Evolutionary conservation across 2,329 filamentous ascomycete genomes (phyloP).

Genomic region (Huntiella omanensis): DNA sequence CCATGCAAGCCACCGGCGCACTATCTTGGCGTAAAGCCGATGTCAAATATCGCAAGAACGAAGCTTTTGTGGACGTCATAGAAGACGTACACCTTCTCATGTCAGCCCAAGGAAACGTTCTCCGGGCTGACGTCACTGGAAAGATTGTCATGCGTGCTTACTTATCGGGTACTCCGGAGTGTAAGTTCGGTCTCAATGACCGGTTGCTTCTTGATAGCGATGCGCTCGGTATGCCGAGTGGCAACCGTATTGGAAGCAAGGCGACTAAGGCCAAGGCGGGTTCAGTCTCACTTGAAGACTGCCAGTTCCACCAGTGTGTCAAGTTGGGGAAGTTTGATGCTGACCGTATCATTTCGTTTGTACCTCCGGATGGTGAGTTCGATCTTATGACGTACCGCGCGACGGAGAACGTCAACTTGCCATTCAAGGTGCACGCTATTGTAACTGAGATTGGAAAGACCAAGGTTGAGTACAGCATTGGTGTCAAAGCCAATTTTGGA

Average conservation of each 20-base stretch:
- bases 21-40: slow-evolving; percentile 93
- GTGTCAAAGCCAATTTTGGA: slow-evolving; percentile 91
- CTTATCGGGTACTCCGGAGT: slow-evolving; percentile 87
- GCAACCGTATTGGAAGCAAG: slow-evolving; percentile 64
- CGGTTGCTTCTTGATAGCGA: slow-evolving; percentile 71
- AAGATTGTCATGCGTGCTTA: slow-evolving; percentile 99
- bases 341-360: slow-evolving; percentile 90
- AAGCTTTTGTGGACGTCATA: slow-evolving; percentile 97
- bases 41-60: slow-evolving; percentile 98
- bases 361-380: slow-evolving; percentile 93
- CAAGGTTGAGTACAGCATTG: slow-evolving; percentile 97
- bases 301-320: slow-evolving; percentile 97
- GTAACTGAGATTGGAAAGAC: slow-evolving; percentile 94
- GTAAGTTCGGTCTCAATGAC: slow-evolving; percentile 97
- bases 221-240: slow-evolving; percentile 30
- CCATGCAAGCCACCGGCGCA: slow-evolving; percentile 95
- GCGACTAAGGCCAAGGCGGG: slow-evolving; percentile 90
- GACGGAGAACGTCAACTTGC: slow-evolving; percentile 94
- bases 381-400: slow-evolving; percentile 97
- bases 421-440: slow-evolving; percentile 97
- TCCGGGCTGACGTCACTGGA: slow-evolving; percentile 88
- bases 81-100: slow-evolving; percentile 98
- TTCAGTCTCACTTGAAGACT: slow-evolving; percentile 89
- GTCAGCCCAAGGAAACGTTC: slow-evolving; percentile 89
- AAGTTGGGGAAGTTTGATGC: slow-evolving; percentile 94